Base-by-base conservation (phyloP, 2,329 filamentous ascomycete genomes). In the Aspergillus proliferans region DNA sequence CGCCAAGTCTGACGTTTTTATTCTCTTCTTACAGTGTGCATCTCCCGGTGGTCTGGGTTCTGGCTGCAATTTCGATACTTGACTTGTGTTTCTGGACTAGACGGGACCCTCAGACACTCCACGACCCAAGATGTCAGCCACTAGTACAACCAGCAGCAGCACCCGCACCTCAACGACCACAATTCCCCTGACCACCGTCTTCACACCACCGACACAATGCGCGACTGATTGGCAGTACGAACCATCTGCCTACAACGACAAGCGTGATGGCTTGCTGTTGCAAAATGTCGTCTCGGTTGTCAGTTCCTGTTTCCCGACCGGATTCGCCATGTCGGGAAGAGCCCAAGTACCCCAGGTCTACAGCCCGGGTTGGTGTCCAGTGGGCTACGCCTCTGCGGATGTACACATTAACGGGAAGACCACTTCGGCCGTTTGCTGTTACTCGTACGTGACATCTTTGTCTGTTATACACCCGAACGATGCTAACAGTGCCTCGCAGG, bases 371-470 rank as follows among this genome's bases (percentile, higher is more conserved):
- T 58, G 43, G 40, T 64, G 60, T 47, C 60, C 61, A 12, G 26
- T n/a, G 2, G 59, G 59, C 28, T 62, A 64, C 47, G 57, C 54
- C 12, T 56, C 61, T 2, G 58, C 58, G 9, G 49, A 48, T 21
- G 45, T 61, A 19, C 44, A 44, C 12, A 46, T 58, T 15, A 47
- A 54, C 5, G 49, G 40, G 8, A 44, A 47, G 1, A 44, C 47
- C 4, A 64, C 61, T 2, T 59, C 60, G n/a, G 61, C 60, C 6
- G 49, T 59, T 3, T 64, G 61, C 51, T 64, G 60, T 52, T 50
- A 45, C 7, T 53, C 53, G 59, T 62, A 55, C 26, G 50, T 47
- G 8, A 19, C 3, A 9, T 6, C 8, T 38, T 26, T 9, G 43
- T 43, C 10, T 33, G n/a, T 7, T 22, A 22, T 26, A 6, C 19